Base-by-base conservation (phyloP, 768 basidiomycete species). In the Coprinopsis strossmayeri region DNA sequence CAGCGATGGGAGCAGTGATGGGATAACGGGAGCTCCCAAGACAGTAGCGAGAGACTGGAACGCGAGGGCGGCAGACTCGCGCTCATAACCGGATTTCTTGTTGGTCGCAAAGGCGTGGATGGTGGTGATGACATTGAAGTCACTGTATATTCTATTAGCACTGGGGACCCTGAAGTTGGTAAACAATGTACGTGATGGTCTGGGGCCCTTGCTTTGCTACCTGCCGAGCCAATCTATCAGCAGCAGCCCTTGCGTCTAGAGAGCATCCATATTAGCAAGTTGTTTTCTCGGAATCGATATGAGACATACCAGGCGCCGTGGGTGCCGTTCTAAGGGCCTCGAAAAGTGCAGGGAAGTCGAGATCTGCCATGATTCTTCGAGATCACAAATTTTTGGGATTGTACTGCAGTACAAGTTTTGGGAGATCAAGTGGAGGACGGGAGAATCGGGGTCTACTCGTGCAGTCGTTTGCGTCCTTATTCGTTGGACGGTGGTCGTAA, bases 61-160 rank as follows among this genome's bases (percentile, higher is more conserved):
- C 5, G 78, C 90, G 52, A 92, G 79, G 40, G 85, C 84, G 34
- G 85, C 83, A 27, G 89, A 89, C 71, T 93, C 91, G 51, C 91
- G 84, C 64, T 91, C 91, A 61, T 78, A 90, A 45, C 88, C 88
- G 24, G 84, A 88, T 69, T 91, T 91, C 67, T 88, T 88, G 66
- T 91, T 90, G 51, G 78, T 76, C 25, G 84, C 86, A 62, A 82
- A 90, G 18, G 61, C 54, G 48, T 86, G 81, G 41, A 93, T 69
- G 28, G 80, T 77, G 44, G 75, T 69, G 40, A 92, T 64, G 44
- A 94, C 66, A 44, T 75, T 66, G 54, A 67, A 64, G 60, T 88
- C 79, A 40, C 88, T 90, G 32, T 41, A 20, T 49, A 18, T 7
- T n/a, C 5, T 11, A 17, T 51, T 2, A 51, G 45, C 3, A 25